Percentiles rank a stretch among this genome's conserved stretches.
These are phyloP conservation scores for Rhododendron williamsianum DNA, from an alignment of 148 eudicot species.

Conservation along the genomic window DNA sequence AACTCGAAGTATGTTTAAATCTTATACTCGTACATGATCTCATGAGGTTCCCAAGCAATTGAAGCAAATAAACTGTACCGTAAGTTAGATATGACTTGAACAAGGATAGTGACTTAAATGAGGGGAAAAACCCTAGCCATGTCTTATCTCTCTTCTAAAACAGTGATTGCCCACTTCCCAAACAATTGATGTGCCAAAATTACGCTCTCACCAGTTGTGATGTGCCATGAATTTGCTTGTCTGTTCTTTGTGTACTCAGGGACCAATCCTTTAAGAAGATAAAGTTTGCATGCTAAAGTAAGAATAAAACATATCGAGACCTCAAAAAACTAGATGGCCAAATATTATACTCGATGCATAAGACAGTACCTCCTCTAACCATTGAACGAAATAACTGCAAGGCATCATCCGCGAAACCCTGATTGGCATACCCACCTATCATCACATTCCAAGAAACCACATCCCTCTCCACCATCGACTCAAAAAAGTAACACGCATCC, in stretches of 20 bases:
- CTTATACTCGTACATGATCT: background rate
- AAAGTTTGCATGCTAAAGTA: background rate
- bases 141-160: background rate
- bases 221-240: background rate
- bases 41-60: background rate
- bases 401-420: slow-evolving; percentile 8
- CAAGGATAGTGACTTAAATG: background rate
- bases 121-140: background rate
- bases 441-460: slow-evolving; percentile 20
- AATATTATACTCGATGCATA: background rate
- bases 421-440: slow-evolving; percentile 19
- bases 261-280: background rate
- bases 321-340: background rate
- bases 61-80: background rate
- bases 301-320: background rate
- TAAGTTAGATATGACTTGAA: background rate
- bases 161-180: background rate
- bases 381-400: slow-evolving; percentile 13
- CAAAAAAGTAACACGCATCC: slow-evolving; percentile 11
- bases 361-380: slow-evolving; percentile 14
- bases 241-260: background rate
- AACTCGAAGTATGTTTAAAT: background rate
- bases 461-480: slow-evolving; percentile 15
- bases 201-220: background rate
- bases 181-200: background rate